These are phyloP conservation scores for Myxozyma mucilagina DNA, from an alignment of 805 yeast species.

Conservation along the genomic window DNA sequence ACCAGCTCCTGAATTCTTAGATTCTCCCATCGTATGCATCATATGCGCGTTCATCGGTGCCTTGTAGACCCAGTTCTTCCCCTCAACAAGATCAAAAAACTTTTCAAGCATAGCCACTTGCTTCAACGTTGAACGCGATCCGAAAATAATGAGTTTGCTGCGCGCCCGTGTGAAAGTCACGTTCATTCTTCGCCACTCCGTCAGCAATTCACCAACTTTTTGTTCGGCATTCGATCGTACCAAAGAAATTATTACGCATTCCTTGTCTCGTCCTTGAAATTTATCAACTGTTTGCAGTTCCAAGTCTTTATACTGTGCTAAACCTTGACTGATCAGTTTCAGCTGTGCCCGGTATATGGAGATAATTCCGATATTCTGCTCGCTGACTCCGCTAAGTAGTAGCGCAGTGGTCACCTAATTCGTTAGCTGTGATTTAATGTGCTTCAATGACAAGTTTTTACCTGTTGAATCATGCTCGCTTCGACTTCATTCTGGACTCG, in stretches of 20 bases:
- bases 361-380: constrained; percentile 75
- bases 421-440: background rate
- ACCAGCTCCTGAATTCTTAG: background rate
- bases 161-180: constrained; percentile 93
- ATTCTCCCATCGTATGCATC: constrained; percentile 4
- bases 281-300: constrained; percentile 93
- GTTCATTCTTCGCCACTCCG: constrained; percentile 89
- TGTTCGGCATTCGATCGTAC: constrained; percentile 74
- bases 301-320: constrained; percentile 45
- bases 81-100: constrained; percentile 59
- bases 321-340: constrained; percentile 45
- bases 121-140: constrained; percentile 66
- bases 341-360: constrained; percentile 86
- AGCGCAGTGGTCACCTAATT: constrained; percentile 55
- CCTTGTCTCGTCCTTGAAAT: constrained; percentile 95
- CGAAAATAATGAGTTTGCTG: constrained; percentile 78
- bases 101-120: constrained; percentile 54
- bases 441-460: background rate
- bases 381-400: constrained; percentile 58
- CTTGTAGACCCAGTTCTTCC: constrained; percentile 63
- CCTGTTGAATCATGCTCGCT: constrained; percentile 59
- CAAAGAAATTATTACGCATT: constrained; percentile 82
- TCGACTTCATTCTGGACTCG: constrained; percentile 74
- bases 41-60: constrained; percentile 44
- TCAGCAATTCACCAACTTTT: constrained; percentile 72